Evolutionary conservation across 306 rosid genomes (phyloP), one percentile per base, ranked within the genome.

Genomic region (Cicer chorassanicum): DNA sequence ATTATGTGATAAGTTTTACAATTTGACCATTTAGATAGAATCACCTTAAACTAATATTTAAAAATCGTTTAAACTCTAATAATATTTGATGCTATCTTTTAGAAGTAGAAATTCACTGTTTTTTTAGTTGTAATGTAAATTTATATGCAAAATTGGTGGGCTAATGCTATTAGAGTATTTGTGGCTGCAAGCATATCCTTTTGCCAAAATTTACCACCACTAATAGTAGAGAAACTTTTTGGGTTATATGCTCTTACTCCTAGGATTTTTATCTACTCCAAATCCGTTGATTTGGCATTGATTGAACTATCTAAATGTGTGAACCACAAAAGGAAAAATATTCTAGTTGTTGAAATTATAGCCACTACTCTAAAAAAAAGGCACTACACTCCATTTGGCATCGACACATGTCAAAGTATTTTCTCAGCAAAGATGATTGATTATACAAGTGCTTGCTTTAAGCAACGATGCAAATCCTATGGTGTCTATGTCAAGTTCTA

Each of bases 231-330:
- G 77, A 82, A 68, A 50, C 73, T 81, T 69, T 78, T 11, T 5
- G 41, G 41, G 49, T 66, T 40, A 1, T 12, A 2, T 72, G 68
- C 50, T 53, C 15, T 78, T 75, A 55, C 61, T 66, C 74, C 78
- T 78, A 70, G 78, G 84, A 87, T 87, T 87, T 72, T 82, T 45
- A 14, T 87, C n/a, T 41, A 45, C 70, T 40, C 7, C 40, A 56
- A 56, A 21, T 12, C 64, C 64, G 12, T 57, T 67, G 40, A 73
- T 83, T 15, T 70, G 74, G 39, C 38, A 59, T 9, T 67, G 63
- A 41, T 67, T 68, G 66, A 53, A 50, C 21, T 38, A 70, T 56
- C 15, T 65, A 9, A 14, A 18, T 76, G 61, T 34, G 78, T 40
- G 82, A 75, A 42, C 83, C 84, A 80, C 70, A 54, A 61, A 29